Conservation (phyloP, 2,329 filamentous ascomycete genomes). For the Fusarium nurragi region DNA sequence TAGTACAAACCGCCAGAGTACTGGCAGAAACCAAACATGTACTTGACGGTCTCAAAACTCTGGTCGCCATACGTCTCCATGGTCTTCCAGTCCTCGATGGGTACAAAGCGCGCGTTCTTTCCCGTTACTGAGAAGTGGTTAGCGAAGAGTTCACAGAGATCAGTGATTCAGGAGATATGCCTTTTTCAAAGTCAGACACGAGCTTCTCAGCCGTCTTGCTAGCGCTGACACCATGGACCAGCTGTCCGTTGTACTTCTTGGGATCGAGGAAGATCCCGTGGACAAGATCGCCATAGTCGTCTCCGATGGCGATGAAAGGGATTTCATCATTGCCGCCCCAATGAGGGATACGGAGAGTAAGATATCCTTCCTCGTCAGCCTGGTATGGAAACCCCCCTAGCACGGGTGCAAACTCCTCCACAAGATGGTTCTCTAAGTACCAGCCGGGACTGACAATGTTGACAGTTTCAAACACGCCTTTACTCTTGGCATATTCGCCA, state of each 20-base stretch:
- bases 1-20: constrained; percentile 48
- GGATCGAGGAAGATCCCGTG: constrained; percentile 56
- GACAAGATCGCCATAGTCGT: constrained; percentile 58
- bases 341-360: constrained; percentile 50
- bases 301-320: constrained; percentile 51
- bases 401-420: constrained; percentile 46
- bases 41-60: constrained; percentile 50
- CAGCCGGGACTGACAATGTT: constrained; percentile 51
- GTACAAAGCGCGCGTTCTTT: constrained; percentile 46
- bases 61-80: constrained; percentile 47
- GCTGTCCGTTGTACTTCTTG: constrained; percentile 47
- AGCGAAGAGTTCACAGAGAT: neutral
- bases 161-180: constrained; percentile 10
- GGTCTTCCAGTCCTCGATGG: constrained; percentile 46
- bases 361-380: constrained; percentile 48
- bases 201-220: constrained; percentile 46
- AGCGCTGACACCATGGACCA: constrained; percentile 52
- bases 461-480: constrained; percentile 48
- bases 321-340: constrained; percentile 52
- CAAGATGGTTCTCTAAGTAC: constrained; percentile 56
- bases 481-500: constrained; percentile 50
- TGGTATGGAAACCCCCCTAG: constrained; percentile 54
- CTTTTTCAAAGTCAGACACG: constrained; percentile 47
- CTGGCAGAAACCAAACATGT: constrained; percentile 51
- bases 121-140: constrained; percentile 41